Evolutionary conservation across 164 flowering plant genomes (phyloP).

Genomic region (Dillenia turbinata): DNA sequence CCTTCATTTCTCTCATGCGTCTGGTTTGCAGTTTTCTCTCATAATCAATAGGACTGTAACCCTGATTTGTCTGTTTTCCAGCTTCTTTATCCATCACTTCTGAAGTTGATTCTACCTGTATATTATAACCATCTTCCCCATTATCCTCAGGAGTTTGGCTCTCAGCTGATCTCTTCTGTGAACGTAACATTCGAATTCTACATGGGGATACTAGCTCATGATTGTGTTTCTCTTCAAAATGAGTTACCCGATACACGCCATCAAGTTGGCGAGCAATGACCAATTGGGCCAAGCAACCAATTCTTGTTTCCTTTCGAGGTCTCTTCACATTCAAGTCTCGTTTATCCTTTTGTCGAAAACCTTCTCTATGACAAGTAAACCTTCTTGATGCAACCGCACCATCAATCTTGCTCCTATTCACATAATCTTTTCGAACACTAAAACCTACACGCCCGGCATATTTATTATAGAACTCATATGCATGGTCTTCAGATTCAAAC

Average conservation of each 20-base stretch:
- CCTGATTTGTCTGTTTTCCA: constrained; percentile 13
- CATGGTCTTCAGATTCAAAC: constrained; percentile 23
- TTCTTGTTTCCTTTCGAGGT: constrained; percentile 24
- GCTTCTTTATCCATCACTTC: background rate
- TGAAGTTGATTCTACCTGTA: background rate
- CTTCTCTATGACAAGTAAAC: constrained; percentile 25
- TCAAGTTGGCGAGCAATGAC: constrained; percentile 9
- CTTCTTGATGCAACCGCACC: constrained; percentile 28
- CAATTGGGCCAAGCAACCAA: constrained; percentile 20
- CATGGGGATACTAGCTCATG: background rate
- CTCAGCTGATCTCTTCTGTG: constrained; percentile 17
- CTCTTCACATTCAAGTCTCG: constrained; percentile 19
- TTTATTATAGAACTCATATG: constrained; percentile 24
- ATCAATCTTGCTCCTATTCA: constrained; percentile 22
- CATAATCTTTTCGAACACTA: constrained; percentile 26
- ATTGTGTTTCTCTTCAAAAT: constrained; percentile 27
- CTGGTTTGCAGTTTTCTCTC: constrained; percentile 12
- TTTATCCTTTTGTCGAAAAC: constrained; percentile 21
- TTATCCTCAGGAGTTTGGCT: constrained; percentile 15
- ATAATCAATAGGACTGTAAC: constrained; percentile 8
- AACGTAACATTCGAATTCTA: constrained; percentile 19
- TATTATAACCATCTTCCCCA: constrained; percentile 6
- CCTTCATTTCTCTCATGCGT: constrained; percentile 5
- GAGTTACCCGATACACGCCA: constrained; percentile 23
- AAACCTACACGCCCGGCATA: constrained; percentile 26